Percentiles rank a stretch among this genome's conserved stretches.
These are phyloP conservation scores for Micromonas commoda DNA, from an alignment of 139 green algal genomes.

Conservation along the genomic window DNA sequence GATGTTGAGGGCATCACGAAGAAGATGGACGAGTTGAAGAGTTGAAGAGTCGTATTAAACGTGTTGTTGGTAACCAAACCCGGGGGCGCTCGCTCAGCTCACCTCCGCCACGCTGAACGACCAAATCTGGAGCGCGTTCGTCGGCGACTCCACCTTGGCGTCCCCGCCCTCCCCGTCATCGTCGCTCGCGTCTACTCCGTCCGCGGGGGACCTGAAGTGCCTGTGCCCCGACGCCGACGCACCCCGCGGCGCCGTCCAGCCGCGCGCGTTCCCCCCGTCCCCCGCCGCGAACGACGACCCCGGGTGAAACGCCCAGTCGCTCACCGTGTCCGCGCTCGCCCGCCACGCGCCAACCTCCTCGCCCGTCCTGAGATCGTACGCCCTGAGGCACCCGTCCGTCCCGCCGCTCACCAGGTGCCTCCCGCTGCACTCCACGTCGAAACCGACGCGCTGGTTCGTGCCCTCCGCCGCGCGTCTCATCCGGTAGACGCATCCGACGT, in stretches of 20 bases:
- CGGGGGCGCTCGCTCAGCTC: too few relatives aligned
- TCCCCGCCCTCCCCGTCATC: slow-evolving; percentile 1
- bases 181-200: slow-evolving; percentile 12
- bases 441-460: slow-evolving; percentile 89
- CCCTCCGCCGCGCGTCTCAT: slow-evolving; percentile 45
- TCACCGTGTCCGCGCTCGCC: slow-evolving; percentile 62
- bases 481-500: slow-evolving; percentile 50
- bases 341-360: slow-evolving; percentile 28
- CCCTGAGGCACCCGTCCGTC: slow-evolving; percentile 41
- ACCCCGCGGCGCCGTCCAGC: too few relatives aligned
- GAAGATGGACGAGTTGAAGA: not conserved
- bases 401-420: slow-evolving; percentile 58
- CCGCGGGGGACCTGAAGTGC: slow-evolving; percentile 11
- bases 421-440: slow-evolving; percentile 82
- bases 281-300: slow-evolving; percentile 60
- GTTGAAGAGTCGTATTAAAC: too few relatives aligned
- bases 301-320: slow-evolving; percentile 71
- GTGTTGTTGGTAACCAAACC: too few relatives aligned
- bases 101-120: too few relatives aligned
- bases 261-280: slow-evolving; percentile 17
- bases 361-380: slow-evolving; percentile 69
- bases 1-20: not conserved
- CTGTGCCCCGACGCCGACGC: slow-evolving; percentile 21
- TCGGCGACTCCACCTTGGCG: slow-evolving; percentile 15
- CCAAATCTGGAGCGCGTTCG: slow-evolving; percentile 15